Evolutionary conservation across 2,329 filamentous ascomycete species (phyloP).

Genomic region (Tolypocladium capitatum): DNA sequence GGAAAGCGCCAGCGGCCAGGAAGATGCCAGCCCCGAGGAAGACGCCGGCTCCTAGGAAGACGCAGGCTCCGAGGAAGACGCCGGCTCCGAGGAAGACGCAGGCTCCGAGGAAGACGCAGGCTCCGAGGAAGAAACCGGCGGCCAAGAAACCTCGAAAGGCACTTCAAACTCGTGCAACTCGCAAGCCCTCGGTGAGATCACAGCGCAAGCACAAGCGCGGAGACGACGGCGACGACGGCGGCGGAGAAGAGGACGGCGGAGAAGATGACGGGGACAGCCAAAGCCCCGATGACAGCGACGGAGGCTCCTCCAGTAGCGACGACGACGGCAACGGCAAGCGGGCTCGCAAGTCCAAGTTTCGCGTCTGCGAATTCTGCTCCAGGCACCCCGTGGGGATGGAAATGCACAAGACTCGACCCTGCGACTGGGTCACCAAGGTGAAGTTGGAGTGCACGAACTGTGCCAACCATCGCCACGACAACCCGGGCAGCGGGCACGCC

Average conservation of each 20-base stretch:
- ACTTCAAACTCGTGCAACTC: not conserved
- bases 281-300: not conserved
- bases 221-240: too few species aligned
- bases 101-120: not conserved
- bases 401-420: constrained; percentile 2
- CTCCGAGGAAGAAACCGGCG: not conserved
- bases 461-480: constrained; percentile 8
- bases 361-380: constrained; percentile 7
- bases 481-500: constrained; percentile 1
- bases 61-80: not conserved
- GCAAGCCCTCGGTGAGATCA: not conserved
- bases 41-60: too few species aligned
- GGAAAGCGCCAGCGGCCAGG: not conserved
- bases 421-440: constrained; percentile 5
- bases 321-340: not conserved
- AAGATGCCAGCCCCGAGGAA: too few species aligned
- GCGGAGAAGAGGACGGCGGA: not conserved
- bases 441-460: constrained; percentile 14
- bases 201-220: not conserved
- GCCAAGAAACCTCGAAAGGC: not conserved
- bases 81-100: not conserved
- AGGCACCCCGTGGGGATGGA: constrained; percentile 1
- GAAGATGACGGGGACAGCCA: not conserved
- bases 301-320: not conserved
- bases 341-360: not conserved